Base-by-base conservation (phyloP, 306 rosid species). In the Dicorynia guianensis region DNA sequence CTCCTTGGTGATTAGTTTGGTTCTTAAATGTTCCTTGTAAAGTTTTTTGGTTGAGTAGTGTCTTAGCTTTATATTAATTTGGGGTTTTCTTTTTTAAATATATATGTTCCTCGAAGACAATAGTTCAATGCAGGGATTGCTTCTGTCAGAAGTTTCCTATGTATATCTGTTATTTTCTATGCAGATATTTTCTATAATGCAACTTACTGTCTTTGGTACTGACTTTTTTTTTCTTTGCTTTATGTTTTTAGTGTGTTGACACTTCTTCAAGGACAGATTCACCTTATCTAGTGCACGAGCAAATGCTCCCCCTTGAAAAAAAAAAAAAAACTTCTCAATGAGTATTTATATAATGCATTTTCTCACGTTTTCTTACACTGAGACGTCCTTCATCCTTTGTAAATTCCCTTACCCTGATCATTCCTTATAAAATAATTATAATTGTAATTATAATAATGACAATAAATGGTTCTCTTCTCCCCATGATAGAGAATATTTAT, bases 21-120 rank as follows among this genome's bases (percentile, higher is more conserved):
- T 57, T 82, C 63, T 52, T 68, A 52, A 73, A 71, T 76, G 77
- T 57, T 74, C 63, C 79, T 72, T 82, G 88, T 86, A 88, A 80
- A 79, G 76, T 11, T 62, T 47, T 65, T 64, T 77, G 67, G 54
- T 53, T 62, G 30, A 75, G 72, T 72, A 70, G 79, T 57, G 54
- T 66, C 18, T 8, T 50, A 78, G 72, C 80, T 63, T 63, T 63
- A n/a, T 25, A 1, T 25, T 25, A 25, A 25, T 25, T 25, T 25
- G 30, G 30, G 30, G 30, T 25, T 25, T 25, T 25, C 30, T 25
- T 25, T n/a, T n/a, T n/a, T n/a, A n/a, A n/a, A n/a, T n/a, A n/a
- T 25, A 25, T 25, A 25, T 69, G n/a, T 60, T 55, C 77, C 74
- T 85, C 60, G 67, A 52, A 39, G 49, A 52, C 48, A 55, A 56